Evolutionary conservation across 2,329 filamentous ascomycete genomes (phyloP).

Genomic region (Ciborinia camelliae): DNA sequence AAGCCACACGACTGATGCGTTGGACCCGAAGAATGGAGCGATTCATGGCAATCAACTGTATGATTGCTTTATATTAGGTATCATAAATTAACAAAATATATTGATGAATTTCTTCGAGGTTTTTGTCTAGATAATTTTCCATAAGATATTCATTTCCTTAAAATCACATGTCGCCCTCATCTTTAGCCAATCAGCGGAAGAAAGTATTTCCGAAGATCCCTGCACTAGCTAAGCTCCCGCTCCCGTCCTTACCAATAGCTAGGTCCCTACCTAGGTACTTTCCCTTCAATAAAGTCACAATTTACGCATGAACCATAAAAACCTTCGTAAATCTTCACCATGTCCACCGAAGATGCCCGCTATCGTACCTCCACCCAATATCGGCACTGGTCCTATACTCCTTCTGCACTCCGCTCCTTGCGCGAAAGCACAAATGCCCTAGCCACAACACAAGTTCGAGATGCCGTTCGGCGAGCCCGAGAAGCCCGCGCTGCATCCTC

Average conservation of each 20-base stretch:
- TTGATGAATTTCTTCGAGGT: background rate
- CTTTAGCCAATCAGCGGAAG: background rate
- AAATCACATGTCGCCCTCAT: background rate
- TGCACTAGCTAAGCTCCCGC: slow-evolving; percentile 1
- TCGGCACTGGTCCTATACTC: slow-evolving; percentile 87
- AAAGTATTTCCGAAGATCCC: slow-evolving; percentile 7
- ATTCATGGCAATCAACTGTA: background rate
- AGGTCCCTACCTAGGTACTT: too few species aligned
- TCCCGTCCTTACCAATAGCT: background rate
- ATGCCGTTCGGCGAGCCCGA: slow-evolving; percentile 51
- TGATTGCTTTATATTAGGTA: background rate
- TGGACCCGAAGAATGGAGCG: background rate
- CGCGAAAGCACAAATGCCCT: slow-evolving; percentile 76
- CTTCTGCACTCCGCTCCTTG: slow-evolving; percentile 64
- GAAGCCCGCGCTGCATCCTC: slow-evolving; percentile 39
- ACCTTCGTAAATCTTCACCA: background rate
- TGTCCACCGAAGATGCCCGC: slow-evolving; percentile 69
- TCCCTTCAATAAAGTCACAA: background rate
- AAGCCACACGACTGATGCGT: background rate
- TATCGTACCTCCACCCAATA: slow-evolving; percentile 91
- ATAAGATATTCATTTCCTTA: background rate
- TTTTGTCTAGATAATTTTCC: too few species aligned
- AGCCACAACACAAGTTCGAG: slow-evolving; percentile 65
- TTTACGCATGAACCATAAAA: background rate
- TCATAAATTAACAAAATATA: background rate